phyloP scores from a whole-genome alignment of 495 filamentous ascomycete species.

The Podospora pseudocomata region DNA sequence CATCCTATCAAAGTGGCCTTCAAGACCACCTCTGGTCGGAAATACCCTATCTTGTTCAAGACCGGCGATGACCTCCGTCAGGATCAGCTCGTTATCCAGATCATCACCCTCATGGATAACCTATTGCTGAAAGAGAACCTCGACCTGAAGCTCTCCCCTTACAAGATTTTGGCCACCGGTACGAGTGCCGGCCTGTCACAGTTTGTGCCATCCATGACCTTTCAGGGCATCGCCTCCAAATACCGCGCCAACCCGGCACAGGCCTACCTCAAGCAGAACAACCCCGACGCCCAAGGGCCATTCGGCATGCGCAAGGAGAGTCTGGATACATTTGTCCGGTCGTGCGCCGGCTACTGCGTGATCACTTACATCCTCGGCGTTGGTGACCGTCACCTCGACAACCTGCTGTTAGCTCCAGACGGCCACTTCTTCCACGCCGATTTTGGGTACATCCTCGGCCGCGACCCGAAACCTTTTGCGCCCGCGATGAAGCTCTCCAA shows the following conservation, averaged over 20 bases:
- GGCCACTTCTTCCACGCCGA: constrained; percentile 98
- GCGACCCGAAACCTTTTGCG: constrained; percentile 95
- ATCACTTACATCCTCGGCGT: constrained; percentile 99
- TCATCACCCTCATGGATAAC: constrained; percentile 96
- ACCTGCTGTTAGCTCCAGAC: constrained; percentile 83
- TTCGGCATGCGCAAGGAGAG: constrained; percentile 87
- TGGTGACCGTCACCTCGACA: constrained; percentile 93
- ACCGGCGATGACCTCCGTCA: constrained; percentile 95
- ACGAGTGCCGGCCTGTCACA: constrained; percentile 86
- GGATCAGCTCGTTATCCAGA: constrained; percentile 96
- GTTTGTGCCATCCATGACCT: constrained; percentile 80
- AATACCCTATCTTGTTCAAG: constrained; percentile 94
- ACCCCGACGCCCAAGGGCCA: constrained; percentile 78
- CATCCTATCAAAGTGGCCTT: constrained; percentile 89
- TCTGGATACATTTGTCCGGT: constrained; percentile 94
- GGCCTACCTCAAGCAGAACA: constrained; percentile 83
- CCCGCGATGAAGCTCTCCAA: constrained; percentile 95
- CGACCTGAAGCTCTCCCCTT: constrained; percentile 90
- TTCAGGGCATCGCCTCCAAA: constrained; percentile 75
- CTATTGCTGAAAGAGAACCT: constrained; percentile 95
- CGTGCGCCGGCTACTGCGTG: constrained; percentile 95
- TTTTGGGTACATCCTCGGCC: constrained; percentile 96
- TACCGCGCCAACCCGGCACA: constrained; percentile 70
- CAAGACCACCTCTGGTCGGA: constrained; percentile 68
- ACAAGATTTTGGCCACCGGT: constrained; percentile 91